Evolutionary conservation across 2,329 filamentous ascomycete species (phyloP), one percentile per base, ranked within the genome.

Genomic region (Fusarium sp.): DNA sequence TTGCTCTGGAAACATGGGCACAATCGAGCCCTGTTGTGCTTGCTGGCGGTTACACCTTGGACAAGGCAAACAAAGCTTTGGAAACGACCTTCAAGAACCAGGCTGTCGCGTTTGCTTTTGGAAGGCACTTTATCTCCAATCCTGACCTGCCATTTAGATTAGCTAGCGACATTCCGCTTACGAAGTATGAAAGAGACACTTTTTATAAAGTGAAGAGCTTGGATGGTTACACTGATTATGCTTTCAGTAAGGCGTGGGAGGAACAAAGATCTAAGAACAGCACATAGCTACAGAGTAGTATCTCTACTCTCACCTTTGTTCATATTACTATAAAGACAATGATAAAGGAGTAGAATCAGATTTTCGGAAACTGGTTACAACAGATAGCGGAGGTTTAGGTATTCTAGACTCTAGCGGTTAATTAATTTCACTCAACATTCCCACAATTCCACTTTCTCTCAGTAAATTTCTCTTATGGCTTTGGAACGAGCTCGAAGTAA

Each of bases 1-100:
- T 80, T 39, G 73, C 75, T 3, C 63, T 78, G 6, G 56, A 77
- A 1, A 20, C 74, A 3, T 82, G 79, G 79, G 50, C 7, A 1
- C 60, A 72, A 2, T 36, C 34, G 1, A 69, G 74, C 0, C 76
- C 78, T 1, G 49, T 81, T 1, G 55, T 82, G 7, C 53, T 81
- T 6, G 79, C 80, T 0, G 80, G 80, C 9, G 79, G 78, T 0
- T 80, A 78, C 44, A 73, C 55, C 0, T 40, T 72, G 1, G 73
- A 74, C 2, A 63, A 53, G 4, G 79, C 79, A 1, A 64, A 61
- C 45, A 53, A 42, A 9, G 78, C 78, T 0, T 73, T 81, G 10
- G 66, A 74, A 10, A 69, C 75, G 9, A 20, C 28, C 3, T 72
- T 77, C 15, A 71, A 69, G 1, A 69, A 77, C 28, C 67, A 67